Base-by-base conservation (phyloP, 148 eudicot genomes). In the Heliosperma pusillum region DNA sequence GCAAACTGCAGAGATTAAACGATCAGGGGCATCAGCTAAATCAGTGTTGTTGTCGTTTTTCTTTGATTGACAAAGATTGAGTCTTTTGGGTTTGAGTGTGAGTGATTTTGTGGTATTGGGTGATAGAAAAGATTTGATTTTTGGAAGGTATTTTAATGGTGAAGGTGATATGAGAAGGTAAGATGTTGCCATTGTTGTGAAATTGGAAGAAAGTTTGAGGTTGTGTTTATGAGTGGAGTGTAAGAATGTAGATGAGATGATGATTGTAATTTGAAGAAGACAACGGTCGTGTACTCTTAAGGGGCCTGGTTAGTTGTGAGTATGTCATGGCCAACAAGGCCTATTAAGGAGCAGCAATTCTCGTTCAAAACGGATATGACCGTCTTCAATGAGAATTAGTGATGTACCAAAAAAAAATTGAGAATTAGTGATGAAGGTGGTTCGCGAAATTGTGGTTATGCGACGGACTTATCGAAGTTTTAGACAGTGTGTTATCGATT, bases 1-100 rank as follows among this genome's bases (percentile, higher is more conserved):
- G 56, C 83, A 74, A 56, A 94, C 55, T 84, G 98, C 91, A 1
- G 98, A 88, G 89, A 94, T 94, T 72, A 94, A 62, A 24, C 98
- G 81, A 83, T 94, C 98, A 25, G 91, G 90, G n/a, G 71, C 84
- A 74, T 91, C 98, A 7, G 72, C 82, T 26, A 79, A 63, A 20
- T 90, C 81, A 2, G 56, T 12, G 66, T 36, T 7, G 10, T 36
- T 36, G 42, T 52, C 66, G 70, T 76, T 75, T 45, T 76, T 82
- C 58, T 85, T 86, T 89, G 85, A 86, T 78, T 84, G 70, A 19
- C 81, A 66, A 80, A 77, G 44, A 55, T 25, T 50, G 58, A 79
- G 65, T 33, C 70, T 73, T 70, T 63, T 77, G 55, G 79, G 77
- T 16, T 21, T 25, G 22, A 7, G 1, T 16, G 66, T 69, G 63